phyloP scores from a whole-genome alignment of 306 rosid species.

The Abrus precatorius region DNA sequence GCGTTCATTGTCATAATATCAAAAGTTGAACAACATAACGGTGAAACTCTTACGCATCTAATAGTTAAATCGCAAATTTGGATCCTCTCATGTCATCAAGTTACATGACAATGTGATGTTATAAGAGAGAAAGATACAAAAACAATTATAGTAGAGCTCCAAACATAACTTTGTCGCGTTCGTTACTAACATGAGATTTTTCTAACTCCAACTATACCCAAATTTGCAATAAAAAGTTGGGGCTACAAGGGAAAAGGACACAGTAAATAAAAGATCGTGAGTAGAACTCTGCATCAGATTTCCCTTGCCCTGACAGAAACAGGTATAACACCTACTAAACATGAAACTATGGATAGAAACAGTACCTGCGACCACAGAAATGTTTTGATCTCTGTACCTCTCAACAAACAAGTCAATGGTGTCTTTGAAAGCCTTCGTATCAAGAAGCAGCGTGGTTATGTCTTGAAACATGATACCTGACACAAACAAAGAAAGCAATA shows the following conservation, averaged over 20 bases:
- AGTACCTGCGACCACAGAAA: constrained; percentile 95
- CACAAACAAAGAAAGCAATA: constrained; percentile 26
- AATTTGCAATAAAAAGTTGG: background rate
- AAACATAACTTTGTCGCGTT: too few relatives aligned
- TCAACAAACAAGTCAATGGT: constrained; percentile 95
- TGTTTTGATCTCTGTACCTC: constrained; percentile 82
- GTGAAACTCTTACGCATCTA: background rate
- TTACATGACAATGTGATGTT: background rate
- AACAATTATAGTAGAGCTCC: too few relatives aligned
- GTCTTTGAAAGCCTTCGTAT: constrained; percentile 87
- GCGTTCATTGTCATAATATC: background rate
- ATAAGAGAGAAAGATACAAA: background rate
- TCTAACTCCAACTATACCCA: background rate
- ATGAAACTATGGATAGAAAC: background rate
- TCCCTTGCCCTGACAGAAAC: background rate
- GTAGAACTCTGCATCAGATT: background rate
- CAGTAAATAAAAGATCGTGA: constrained; percentile 13
- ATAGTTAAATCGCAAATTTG: background rate
- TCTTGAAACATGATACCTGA: constrained; percentile 97
- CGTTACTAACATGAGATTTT: too few relatives aligned
- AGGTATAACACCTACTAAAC: background rate
- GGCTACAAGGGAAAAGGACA: constrained; percentile 2
- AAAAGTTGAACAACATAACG: constrained; percentile 12
- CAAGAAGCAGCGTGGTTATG: constrained; percentile 93
- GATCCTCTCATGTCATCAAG: background rate